These are phyloP conservation scores for Cordyceps cateniannulata DNA, from an alignment of 2,329 filamentous ascomycete species.

Conservation along the genomic window DNA sequence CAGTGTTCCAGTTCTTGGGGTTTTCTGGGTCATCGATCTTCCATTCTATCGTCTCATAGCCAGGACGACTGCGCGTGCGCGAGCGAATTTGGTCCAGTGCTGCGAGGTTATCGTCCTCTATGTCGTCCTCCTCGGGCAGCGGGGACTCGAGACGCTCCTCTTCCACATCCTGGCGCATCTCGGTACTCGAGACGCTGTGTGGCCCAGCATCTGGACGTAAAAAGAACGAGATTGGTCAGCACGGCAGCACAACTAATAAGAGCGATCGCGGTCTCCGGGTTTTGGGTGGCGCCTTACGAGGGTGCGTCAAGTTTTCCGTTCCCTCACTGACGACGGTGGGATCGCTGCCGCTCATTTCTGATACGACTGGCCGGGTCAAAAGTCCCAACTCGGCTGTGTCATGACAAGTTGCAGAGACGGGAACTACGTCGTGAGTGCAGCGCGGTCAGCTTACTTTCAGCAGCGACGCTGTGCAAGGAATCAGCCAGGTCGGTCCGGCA, in stretches of 20 bases:
- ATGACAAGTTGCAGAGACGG: not conserved
- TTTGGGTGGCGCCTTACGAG: not conserved
- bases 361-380: not conserved
- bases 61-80: constrained; percentile 25
- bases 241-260: not conserved
- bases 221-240: not conserved
- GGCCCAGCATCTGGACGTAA: not conserved
- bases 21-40: constrained; percentile 43
- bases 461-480: not conserved
- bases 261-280: not conserved
- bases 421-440: not conserved
- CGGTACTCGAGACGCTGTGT: not conserved
- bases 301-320: not conserved
- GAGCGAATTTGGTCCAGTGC: constrained; percentile 29
- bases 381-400: not conserved
- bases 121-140: constrained; percentile 27
- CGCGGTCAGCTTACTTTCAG: not conserved
- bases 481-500: not conserved
- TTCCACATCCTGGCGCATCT: not conserved
- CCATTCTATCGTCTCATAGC: constrained; percentile 37
- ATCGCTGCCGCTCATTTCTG: not conserved
- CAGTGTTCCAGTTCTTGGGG: constrained; percentile 45
- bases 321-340: not conserved
- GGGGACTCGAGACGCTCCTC: not conserved
- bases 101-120: constrained; percentile 28